A percentile compares a stretch with the other conserved stretches of the same genome.
Conservation (phyloP, 495 filamentous ascomycete species). For the Tuber microsphaerosporum region DNA sequence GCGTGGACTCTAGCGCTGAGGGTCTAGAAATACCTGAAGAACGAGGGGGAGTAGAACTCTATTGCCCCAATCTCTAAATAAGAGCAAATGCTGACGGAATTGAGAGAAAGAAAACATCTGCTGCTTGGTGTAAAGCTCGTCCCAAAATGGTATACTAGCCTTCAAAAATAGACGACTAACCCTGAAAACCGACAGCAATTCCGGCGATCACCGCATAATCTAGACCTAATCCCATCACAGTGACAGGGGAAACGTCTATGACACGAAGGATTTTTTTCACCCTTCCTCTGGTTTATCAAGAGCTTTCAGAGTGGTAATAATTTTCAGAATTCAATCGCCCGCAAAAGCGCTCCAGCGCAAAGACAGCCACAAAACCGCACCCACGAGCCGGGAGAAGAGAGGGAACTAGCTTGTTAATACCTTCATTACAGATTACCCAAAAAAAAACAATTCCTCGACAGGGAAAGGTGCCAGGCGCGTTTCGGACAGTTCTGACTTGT, state of each 20-base stretch:
- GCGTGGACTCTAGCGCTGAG: not conserved
- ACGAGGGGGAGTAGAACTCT: no score
- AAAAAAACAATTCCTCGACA: not conserved
- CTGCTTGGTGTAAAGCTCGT: not conserved
- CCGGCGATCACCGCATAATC: not conserved
- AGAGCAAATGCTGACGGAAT: not conserved
- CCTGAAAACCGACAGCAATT: not conserved
- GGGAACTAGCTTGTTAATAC: not conserved
- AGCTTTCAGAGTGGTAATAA: not conserved
- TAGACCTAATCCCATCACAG: not conserved
- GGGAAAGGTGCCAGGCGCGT: not conserved
- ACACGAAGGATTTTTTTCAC: not conserved
- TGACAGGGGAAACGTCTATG: not conserved
- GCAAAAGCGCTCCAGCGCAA: not conserved
- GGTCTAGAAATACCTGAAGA: not conserved
- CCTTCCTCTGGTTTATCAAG: not conserved
- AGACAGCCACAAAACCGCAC: not conserved
- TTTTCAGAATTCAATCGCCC: not conserved
- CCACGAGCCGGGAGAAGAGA: not conserved
- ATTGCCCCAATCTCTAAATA: no score
- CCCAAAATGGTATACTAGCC: not conserved
- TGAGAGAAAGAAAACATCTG: not conserved
- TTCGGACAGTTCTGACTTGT: not conserved
- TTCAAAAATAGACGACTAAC: not conserved
- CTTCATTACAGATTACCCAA: not conserved